Evolutionary conservation across 1,139 yeast species (phyloP), one percentile per base, ranked within the genome.

Genomic region (Pichia sp.): DNA sequence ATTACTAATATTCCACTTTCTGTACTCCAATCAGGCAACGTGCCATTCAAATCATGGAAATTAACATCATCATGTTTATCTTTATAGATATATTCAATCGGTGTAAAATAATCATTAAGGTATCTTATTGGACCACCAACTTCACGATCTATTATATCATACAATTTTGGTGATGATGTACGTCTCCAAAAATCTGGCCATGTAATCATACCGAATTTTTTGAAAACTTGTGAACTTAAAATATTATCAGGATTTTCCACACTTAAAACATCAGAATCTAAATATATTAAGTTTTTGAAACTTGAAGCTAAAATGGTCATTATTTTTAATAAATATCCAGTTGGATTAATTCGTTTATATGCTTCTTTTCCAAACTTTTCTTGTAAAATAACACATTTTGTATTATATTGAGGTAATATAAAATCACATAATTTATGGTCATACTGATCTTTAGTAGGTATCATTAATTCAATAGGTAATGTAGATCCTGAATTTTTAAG

Each of bases 181-280:
- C 90, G 73, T 51, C 77, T 71, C 88, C 89, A 84, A 53, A 79
- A 79, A 63, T 83, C 89, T 5, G 90, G 90, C 91, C 91, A 84
- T 11, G 83, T 57, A 7, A 76, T 68, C 57, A 76, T 58, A 3
- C 76, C 76, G 46, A 63, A 60, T n/a, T 66, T 61, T 13, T 58
- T 45, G 56, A 65, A 73, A 8, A 73, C 63, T n/a, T 65, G 58
- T 7, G 71, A 64, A 3, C 62, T 62, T 54, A 79, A 81, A 36
- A 83, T 64, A 53, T 71, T 67, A 56, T 84, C 88, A 27, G 83
- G 75, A 55, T 80, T 77, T 43, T 65, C 70, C 44, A 82, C 73
- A 9, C 89, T 85, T 62, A 82, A 76, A 58, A 82, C 76, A 64
- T 84, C 90, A 2, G 88, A 80, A 62, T 84, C 91, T 48, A 85